Conservation (phyloP, 1,284 basidiomycete genomes). For the Abortiporus biennis region DNA sequence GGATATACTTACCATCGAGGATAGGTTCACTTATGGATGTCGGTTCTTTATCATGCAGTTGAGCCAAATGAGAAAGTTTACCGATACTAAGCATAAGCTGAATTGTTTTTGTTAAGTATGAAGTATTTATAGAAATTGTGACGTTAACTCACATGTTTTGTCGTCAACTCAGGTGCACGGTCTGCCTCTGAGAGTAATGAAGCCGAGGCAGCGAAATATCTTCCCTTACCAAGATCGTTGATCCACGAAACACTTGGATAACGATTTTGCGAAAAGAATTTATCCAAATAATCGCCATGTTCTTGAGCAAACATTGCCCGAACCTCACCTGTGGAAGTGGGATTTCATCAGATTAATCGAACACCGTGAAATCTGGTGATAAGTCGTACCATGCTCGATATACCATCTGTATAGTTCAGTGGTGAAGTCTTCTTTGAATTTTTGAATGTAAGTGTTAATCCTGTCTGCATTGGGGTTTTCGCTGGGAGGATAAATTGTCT, state of each 20-base stretch:
- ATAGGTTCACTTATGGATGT: slow-evolving; percentile 35
- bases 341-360: slow-evolving; percentile 5
- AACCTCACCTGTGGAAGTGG: slow-evolving; percentile 49
- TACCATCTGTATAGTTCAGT: slow-evolving; percentile 87
- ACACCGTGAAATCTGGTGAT: not conserved
- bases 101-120: slow-evolving; percentile 11
- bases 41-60: slow-evolving; percentile 54
- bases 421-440: slow-evolving; percentile 82
- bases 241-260: slow-evolving; percentile 82
- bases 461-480: slow-evolving; percentile 53
- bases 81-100: slow-evolving; percentile 89
- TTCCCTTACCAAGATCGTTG: slow-evolving; percentile 74
- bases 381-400: slow-evolving; percentile 59
- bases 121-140: not conserved
- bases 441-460: slow-evolving; percentile 72
- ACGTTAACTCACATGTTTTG: slow-evolving; percentile 60
- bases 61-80: slow-evolving; percentile 81
- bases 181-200: slow-evolving; percentile 61
- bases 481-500: slow-evolving; percentile 54
- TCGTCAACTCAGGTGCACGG: slow-evolving; percentile 50
- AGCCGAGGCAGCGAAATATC: slow-evolving; percentile 60
- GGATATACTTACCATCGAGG: slow-evolving; percentile 43
- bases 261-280: slow-evolving; percentile 64
- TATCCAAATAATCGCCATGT: slow-evolving; percentile 62
- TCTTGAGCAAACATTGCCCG: slow-evolving; percentile 71